Evolutionary conservation across 2,329 filamentous ascomycete genomes (phyloP), one percentile per base, ranked within the genome.

Genomic region (Beauveria asiatica): DNA sequence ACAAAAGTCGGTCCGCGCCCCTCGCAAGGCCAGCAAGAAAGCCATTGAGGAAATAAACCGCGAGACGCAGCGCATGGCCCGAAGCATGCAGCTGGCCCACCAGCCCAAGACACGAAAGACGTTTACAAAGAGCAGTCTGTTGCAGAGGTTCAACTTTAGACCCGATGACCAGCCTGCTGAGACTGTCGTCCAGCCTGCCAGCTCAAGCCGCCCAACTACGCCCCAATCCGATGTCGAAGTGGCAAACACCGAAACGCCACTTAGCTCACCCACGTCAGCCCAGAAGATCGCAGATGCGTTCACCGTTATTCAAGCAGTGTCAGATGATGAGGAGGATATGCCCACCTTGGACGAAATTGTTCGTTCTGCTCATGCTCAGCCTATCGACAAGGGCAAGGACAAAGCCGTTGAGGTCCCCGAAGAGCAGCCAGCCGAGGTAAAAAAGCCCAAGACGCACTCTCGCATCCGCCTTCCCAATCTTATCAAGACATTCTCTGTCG

Each of bases 31-130:
- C 0, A 93, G 92, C 76, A 97, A 93, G 76, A 97, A 92, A 74
- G 94, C 94, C 0, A 72, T 97, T 46, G 90, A 97, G 70, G 93
- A 97, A 66, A 97, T 99, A 88, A 88, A 89, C 67, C 84, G 91
- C 61, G 94, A 99, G 74, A 97, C 93, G 1, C 94, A 99, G 75
- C 85, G 94, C 33, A 84, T 99, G 76, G 87, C 84, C 65, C 83
- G 94, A 65, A 95, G 89, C 69, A 89, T 96, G 83, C 93, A 97
- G 72, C 81, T 99, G 53, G 85, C 89, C 1, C 92, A 97, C 72
- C 87, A 96, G 70, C 89, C 90, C 25, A 90, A 87, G 75, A 96
- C 91, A 1, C 92, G 89, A 73, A 97, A 94, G 79, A 96, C 91
- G 75, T 89, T 96, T 64, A 86, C 87, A 7, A 94, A 92, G 66